Conservation (phyloP, 2,329 filamentous ascomycete genomes). For the Capronia epimyces region DNA sequence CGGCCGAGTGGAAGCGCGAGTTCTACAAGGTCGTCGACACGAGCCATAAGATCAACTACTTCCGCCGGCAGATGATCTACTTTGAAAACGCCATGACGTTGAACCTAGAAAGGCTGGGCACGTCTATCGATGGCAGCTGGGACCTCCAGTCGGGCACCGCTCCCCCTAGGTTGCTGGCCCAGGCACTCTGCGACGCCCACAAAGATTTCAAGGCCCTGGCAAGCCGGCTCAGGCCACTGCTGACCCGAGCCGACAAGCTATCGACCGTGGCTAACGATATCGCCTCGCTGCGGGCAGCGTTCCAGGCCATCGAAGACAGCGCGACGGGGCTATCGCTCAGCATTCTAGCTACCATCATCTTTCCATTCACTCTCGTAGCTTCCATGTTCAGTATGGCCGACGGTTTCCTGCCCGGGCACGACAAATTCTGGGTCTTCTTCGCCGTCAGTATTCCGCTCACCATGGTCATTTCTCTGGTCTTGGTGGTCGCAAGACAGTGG, state of each 20-base stretch:
- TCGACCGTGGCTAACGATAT: conserved; percentile 3
- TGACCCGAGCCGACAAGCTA: background rate
- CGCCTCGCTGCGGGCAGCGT: conserved; percentile 3
- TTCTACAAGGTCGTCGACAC: conserved; percentile 2
- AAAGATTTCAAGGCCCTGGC: conserved; percentile 1
- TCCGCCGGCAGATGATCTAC: conserved; percentile 2
- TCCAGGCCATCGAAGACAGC: conserved; percentile 4
- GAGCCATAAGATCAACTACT: conserved; percentile 3
- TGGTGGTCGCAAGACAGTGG: background rate
- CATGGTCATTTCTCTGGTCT: background rate
- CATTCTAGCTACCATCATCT: conserved; percentile 5
- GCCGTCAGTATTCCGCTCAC: conserved; percentile 3
- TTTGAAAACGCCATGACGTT: background rate
- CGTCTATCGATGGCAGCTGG: background rate
- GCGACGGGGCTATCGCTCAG: background rate
- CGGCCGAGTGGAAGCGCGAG: background rate
- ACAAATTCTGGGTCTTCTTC: conserved; percentile 3
- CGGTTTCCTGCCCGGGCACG: background rate
- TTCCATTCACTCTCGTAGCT: conserved; percentile 1
- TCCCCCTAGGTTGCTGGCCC: background rate
- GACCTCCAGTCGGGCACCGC: background rate
- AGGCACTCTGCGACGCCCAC: background rate
- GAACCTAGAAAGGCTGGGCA: conserved; percentile 2
- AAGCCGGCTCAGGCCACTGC: background rate
- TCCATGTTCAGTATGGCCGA: conserved; percentile 5